Evolutionary conservation across 306 rosid species (phyloP).

Genomic region (Castanea mollissima): DNA sequence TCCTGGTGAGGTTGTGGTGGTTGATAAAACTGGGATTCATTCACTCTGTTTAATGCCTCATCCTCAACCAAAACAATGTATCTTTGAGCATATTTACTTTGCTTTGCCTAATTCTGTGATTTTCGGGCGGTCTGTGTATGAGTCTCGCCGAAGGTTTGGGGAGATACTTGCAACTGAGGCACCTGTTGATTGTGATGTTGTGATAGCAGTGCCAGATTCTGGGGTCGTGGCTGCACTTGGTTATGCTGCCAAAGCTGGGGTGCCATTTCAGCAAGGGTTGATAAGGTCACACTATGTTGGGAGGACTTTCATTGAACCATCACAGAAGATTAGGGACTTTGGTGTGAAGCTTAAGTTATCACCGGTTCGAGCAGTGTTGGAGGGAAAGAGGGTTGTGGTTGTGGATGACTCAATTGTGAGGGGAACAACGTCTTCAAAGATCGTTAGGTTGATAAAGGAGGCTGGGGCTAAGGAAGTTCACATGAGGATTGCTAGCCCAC

Average conservation of each 20-base stretch:
- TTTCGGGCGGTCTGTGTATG: conserved; percentile 83
- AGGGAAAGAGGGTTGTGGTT: conserved; percentile 94
- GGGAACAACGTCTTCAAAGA: conserved; percentile 92
- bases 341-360: conserved; percentile 87
- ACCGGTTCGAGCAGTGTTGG: conserved; percentile 75
- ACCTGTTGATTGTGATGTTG: conserved; percentile 93
- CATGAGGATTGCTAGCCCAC: conserved; percentile 97
- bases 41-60: conserved; percentile 86
- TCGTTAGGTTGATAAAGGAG: conserved; percentile 83
- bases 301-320: conserved; percentile 95
- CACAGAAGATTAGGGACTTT: conserved; percentile 90
- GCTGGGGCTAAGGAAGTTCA: conserved; percentile 98
- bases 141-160: conserved; percentile 70
- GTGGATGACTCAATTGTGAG: conserved; percentile 97
- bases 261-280: conserved; percentile 89
- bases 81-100: conserved; percentile 95
- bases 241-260: conserved; percentile 89
- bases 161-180: conserved; percentile 82
- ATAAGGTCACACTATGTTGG: conserved; percentile 97
- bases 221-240: conserved; percentile 98
- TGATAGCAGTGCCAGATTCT: conserved; percentile 92
- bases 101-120: conserved; percentile 82
- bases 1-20: conserved; percentile 93
- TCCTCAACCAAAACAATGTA: conserved; percentile 78
- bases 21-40: conserved; percentile 73